Evolutionary conservation across 1,284 basidiomycete genomes (phyloP), one percentile per base, ranked within the genome.

Genomic region (Cryptococcus sp.): DNA sequence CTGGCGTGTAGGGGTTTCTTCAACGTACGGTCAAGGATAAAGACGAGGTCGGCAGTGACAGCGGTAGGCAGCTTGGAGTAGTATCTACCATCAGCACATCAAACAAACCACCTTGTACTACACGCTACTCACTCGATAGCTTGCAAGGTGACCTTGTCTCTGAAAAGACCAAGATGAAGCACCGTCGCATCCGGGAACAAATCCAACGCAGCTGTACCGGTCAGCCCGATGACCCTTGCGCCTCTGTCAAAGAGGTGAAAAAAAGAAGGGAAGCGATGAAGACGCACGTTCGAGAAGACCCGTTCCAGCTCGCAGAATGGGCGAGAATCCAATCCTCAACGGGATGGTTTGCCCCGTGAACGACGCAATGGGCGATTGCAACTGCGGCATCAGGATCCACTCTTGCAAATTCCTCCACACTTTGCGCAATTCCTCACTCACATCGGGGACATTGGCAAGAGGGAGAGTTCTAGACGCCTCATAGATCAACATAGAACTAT

Each of bases 221-320:
- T 50, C 16, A 47, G 33, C 38, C 22, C 23, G 43, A 38, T 14
- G 7, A 43, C 32, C 16, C 12, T 23, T 23, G 19, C 28, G 28
- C 41, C 2, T 22, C 28, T 32, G n/a, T 19, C n/a, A n/a, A n/a
- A n/a, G 18, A 32, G 34, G 43, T 25, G 32, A 50, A 49, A 26
- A 26, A 16, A 9, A 32, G 9, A 23, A 7, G 34, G 5, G 16
- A 23, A 28, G n/a, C 10, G 16, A 14, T 14, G 14, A 31, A 16
- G 10, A 59, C 71, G 37, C 68, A 53, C 87, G 82, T 59, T 95
- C 90, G 0, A 86, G 82, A 87, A 97, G 92, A n/a, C 90, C 90
- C 50, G 93, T 76, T 19, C 93, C 93, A 14, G 93, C 93, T 43
- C 93, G 83, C 48, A 97, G 76, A 63, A 97, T 89, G 28, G 93